A percentile compares a stretch with the other conserved stretches of the same genome.
Conservation (phyloP, 805 yeast genomes). For the Pichia paraexigua region DNA sequence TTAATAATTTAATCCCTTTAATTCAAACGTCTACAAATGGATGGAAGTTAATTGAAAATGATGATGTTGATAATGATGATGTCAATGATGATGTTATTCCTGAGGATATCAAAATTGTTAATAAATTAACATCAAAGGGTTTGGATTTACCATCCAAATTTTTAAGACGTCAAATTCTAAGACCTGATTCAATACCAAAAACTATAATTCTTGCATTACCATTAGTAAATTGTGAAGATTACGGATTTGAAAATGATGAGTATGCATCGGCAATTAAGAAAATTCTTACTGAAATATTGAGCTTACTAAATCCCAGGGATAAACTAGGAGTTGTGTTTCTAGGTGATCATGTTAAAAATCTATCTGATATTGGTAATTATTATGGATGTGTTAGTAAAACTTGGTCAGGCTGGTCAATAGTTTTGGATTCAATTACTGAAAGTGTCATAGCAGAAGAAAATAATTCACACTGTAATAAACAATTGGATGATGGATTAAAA, state of each 20-base stretch:
- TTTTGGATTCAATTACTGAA: slow-evolving; percentile 17
- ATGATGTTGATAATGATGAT: slow-evolving; percentile 5
- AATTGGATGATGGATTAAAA: slow-evolving; percentile 21
- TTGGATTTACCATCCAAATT: slow-evolving; percentile 35
- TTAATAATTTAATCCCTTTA: slow-evolving; percentile 23
- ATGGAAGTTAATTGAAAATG: slow-evolving; percentile 34
- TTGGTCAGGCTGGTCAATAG: slow-evolving; percentile 26
- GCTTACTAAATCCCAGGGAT: slow-evolving; percentile 16
- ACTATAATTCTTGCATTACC: slow-evolving; percentile 22
- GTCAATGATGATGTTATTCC: slow-evolving; percentile 29
- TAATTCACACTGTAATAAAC: neutral
- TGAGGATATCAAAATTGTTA: slow-evolving; percentile 30
- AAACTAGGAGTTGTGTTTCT: slow-evolving; percentile 25
- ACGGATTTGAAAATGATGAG: slow-evolving; percentile 15
- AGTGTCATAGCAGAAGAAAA: slow-evolving; percentile 8
- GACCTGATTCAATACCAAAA: slow-evolving; percentile 29
- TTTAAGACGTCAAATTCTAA: slow-evolving; percentile 32
- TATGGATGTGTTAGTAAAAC: slow-evolving; percentile 23
- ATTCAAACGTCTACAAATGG: slow-evolving; percentile 44
- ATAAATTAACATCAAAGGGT: slow-evolving; percentile 31
- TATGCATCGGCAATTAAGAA: slow-evolving; percentile 15
- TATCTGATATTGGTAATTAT: slow-evolving; percentile 20
- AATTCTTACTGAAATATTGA: slow-evolving; percentile 9
- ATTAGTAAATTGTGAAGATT: slow-evolving; percentile 14
- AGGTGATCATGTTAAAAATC: slow-evolving; percentile 12